Evolutionary conservation across 176 grass and related monocot species (phyloP), one percentile per base, ranked within the genome.

Genomic region (Bolboschoenus planiculmis): DNA sequence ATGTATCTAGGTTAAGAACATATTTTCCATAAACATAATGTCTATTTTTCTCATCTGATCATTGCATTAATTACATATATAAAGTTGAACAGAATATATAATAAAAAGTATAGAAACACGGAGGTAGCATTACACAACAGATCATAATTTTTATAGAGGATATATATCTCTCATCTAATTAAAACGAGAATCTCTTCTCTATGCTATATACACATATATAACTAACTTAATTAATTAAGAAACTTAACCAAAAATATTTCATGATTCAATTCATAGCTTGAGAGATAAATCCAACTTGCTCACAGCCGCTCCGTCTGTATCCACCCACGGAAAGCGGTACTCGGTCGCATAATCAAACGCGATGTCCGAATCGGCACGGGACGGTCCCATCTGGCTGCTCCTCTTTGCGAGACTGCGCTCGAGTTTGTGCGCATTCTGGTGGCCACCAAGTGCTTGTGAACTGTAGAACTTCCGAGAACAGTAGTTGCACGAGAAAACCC

Each of bases 361-460:
- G 39, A 48, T n/a, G n/a, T n/a, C 57, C 6, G 79, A 82, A 20
- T 36, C 56, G 4, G 18, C 56, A 47, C 14, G 59, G 27, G 56
- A 42, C 3, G 79, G 3, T 44, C 15, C 23, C 27, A 64, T 82
- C 57, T 44, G 59, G 24, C 76, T 72, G 87, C 86, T 91, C 81
- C 87, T 84, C 88, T 90, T 95, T 50, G 95, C 87, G 58, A 98
- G 87, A 54, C 85, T 95, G 35, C 95, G 90, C 88, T 98, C 95
- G 39, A 90, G 95, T 88, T 95, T 98, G 92, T 98, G 95, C 46
- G 92, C 95, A 89, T 98, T 98, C 87, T 98, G 95, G 90, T 98
- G 95, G 20, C 95, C 95, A 56, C 92, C 95, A 42, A 97, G 90
- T 31, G 95, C 95, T 81, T 97, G 95, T 1, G 95, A 94, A 81